These are phyloP conservation scores for Apostasia ramifera DNA, from an alignment of 106 monocot species.

Conservation along the genomic window DNA sequence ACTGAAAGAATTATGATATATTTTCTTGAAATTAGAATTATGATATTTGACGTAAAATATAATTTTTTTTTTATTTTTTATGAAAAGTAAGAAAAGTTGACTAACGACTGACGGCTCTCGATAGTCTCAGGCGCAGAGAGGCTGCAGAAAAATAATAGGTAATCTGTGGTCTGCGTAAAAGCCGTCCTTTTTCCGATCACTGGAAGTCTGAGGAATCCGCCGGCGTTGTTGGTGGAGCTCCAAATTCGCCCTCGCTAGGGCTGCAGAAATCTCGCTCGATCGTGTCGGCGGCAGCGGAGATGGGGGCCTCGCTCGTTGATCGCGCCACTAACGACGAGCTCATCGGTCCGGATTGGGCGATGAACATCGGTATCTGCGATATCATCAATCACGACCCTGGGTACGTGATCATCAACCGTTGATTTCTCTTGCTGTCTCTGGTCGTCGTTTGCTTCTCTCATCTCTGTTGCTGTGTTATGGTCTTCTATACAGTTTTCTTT, in stretches of 20 bases:
- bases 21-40: no score
- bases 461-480: neutral
- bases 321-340: constrained; percentile 71
- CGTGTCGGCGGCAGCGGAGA: constrained; percentile 4
- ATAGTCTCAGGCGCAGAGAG: neutral
- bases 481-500: neutral
- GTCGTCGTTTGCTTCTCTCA: neutral
- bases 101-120: no score
- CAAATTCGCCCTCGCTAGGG: neutral
- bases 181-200: neutral
- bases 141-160: neutral
- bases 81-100: no score
- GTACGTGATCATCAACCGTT: constrained; percentile 14
- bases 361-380: constrained; percentile 89
- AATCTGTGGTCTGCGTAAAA: neutral
- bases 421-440: neutral
- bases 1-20: no score
- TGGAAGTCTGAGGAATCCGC: neutral
- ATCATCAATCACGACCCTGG: constrained; percentile 68
- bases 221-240: neutral
- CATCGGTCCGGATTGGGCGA: constrained; percentile 79
- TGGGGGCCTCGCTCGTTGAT: constrained; percentile 56
- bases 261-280: neutral
- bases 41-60: no score
- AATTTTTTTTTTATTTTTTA: no score